Base-by-base conservation (phyloP, 257 asterid species). In the Ehretia macrophylla region DNA sequence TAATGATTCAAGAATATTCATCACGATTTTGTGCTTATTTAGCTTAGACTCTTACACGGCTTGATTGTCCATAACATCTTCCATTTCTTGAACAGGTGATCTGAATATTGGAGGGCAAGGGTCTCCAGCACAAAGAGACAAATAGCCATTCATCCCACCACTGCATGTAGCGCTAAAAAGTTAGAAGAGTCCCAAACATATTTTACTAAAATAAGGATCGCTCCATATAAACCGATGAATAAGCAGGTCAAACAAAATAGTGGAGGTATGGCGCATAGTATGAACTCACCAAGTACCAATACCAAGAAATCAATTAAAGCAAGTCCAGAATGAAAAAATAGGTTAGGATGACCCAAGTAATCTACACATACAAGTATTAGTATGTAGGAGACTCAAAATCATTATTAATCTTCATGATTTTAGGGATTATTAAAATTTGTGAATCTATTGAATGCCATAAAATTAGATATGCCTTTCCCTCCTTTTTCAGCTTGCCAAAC, bases 101-200 rank as follows among this genome's bases (percentile, higher is more conserved):
- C 87, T 80, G 73, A 93, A 93, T 72, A 89, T 80, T 37, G 97
- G 90, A 68, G 99, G 97, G 72, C 97, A 93, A 18, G 96, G 94
- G 76, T 93, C 99, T 55, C 99, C 99, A 44, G 69, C 62, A 38
- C 99, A 93, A 48, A 86, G 96, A 58, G 97, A 89, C 58, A 93
- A 70, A 80, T 85, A 93, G 32, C 97, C 99, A 9, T 86, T 89
- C 99, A 93, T 93, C 62, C 99, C 97, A 74, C 94, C 97, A 77
- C 99, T 89, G 95, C 85, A 86, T 13, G 64, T 50, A 82, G 67
- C 47, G 5, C 16, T 42, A 42, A 42, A 42, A 42, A 42, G 47
- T 42, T 71, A 84, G 82, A 73, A 55, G 37, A 48, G 44, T 32
- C 63, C 68, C 53, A 8, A 53, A 71, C 58, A n/a, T 48, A 50